Base-by-base conservation (phyloP, 768 basidiomycete genomes). In the Lactifluus piperatus region DNA sequence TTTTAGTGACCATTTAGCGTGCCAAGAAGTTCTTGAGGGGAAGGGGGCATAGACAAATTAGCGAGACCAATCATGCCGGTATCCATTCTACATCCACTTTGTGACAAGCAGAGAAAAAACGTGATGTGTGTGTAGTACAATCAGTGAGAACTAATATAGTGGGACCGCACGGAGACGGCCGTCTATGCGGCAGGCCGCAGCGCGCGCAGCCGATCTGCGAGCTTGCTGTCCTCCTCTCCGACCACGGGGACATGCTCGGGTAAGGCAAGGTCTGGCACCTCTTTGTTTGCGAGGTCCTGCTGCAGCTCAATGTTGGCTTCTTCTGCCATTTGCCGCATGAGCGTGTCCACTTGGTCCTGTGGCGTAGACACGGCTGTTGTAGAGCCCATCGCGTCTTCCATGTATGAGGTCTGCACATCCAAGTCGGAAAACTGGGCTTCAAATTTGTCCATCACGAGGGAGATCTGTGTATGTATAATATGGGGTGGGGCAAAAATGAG, bases 361-460 rank as follows among this genome's bases (percentile, higher is more conserved):
- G 97, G 97, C 5, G 91, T 94, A 13, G 92, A 86, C 41, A 88
- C 81, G 20, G 94, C 97, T 2, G 92, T 95, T 24, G 94, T 92
- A 55, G 88, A 82, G 10, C 85, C 84, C 88, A 99, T 97, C 39
- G 94, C 86, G 59, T 93, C 91, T 69, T 98, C 97, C 93, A 99
- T 95, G 74, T 95, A 94, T 5, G 86, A 88, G 18, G 97, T 95
- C 72, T 98, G 95, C 7, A 99, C 97, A 69, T 98, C 97, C 20
- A 99, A 82, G 71, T 98, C 97, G 37, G 91, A 79, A 75, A 98
- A 98, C 66, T 98, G 95, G 5, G 85, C 64, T 72, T 99, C 97
- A 73, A 99, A 99, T 75, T 94, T 98, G 76, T 98, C 97, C 97
- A 99, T 98, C 34, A 99, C 92, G 55, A 91, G 73, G 13, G 97